These are phyloP conservation scores for Cucurbita pepo DNA, from an alignment of 306 rosid species.

Conservation along the genomic window DNA sequence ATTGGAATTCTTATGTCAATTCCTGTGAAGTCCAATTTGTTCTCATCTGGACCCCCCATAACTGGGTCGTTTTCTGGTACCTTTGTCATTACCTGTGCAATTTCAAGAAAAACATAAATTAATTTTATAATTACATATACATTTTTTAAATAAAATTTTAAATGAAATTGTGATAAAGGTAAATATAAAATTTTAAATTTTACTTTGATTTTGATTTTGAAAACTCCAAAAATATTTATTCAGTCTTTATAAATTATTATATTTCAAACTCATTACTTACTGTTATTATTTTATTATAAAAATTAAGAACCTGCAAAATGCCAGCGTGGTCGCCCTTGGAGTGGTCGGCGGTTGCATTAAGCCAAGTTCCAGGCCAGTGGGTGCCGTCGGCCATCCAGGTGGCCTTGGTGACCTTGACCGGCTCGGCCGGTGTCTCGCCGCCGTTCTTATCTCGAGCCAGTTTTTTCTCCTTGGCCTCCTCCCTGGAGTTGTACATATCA, in stretches of 20 bases:
- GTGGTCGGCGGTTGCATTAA: constrained; percentile 32
- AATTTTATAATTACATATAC: too few species aligned
- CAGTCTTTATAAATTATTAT: too few species aligned
- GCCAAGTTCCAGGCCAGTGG: constrained; percentile 87
- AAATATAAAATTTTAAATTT: too few species aligned
- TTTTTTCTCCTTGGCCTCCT: constrained; percentile 45
- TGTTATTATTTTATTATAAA: too few species aligned
- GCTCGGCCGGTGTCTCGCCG: constrained; percentile 24
- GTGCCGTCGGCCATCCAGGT: constrained; percentile 96
- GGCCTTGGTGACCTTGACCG: constrained; percentile 24
- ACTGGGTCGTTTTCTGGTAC: constrained; percentile 53
- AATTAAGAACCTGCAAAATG: constrained; percentile 29
- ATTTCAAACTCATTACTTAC: too few species aligned
- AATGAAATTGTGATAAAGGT: too few species aligned
- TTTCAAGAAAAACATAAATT: not conserved
- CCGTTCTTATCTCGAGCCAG: constrained; percentile 35
- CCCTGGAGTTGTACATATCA: constrained; percentile 33
- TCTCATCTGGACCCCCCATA: constrained; percentile 46
- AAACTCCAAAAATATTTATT: too few species aligned
- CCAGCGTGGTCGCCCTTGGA: constrained; percentile 85
- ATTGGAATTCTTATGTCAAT: constrained; percentile 63
- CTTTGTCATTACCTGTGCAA: constrained; percentile 42
- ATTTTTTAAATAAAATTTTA: too few species aligned
- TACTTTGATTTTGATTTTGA: too few species aligned
- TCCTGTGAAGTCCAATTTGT: constrained; percentile 54